Conservation (phyloP, 2,329 filamentous ascomycete species). For the Sporothrix mexicana region DNA sequence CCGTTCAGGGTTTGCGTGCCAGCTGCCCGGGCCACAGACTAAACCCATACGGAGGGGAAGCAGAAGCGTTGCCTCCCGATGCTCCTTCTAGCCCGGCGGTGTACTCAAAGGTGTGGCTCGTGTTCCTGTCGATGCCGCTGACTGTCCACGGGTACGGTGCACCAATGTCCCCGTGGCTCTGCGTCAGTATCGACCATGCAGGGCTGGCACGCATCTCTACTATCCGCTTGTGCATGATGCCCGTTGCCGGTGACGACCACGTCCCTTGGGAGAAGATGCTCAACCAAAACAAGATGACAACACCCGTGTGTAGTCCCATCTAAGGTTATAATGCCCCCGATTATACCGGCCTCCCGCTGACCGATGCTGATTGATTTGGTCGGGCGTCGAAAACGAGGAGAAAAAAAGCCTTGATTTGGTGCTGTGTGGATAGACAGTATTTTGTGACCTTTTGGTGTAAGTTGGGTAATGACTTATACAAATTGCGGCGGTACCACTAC, state of each 20-base stretch:
- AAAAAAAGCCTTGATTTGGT: too few relatives aligned
- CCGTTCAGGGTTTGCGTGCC: constrained; percentile 54
- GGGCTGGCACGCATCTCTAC: constrained; percentile 8
- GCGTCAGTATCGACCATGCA: constrained; percentile 30
- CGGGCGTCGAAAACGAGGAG: too few relatives aligned
- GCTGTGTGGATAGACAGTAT: too few relatives aligned
- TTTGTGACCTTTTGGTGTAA: too few relatives aligned
- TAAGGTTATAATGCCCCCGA: neutral
- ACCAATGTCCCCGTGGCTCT: constrained; percentile 53
- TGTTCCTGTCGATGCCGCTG: constrained; percentile 51
- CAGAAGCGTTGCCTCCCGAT: constrained; percentile 33
- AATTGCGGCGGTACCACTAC: too few relatives aligned
- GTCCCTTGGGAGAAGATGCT: constrained; percentile 9
- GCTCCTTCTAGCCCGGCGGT: constrained; percentile 45
- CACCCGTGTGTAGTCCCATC: neutral
- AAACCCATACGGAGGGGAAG: constrained; percentile 52
- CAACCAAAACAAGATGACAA: neutral
- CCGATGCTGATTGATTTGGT: too few relatives aligned
- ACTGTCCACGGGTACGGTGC: constrained; percentile 51
- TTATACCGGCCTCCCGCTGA: too few relatives aligned
- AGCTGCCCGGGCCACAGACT: constrained; percentile 47
- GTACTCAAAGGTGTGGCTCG: constrained; percentile 54
- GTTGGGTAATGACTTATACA: too few relatives aligned
- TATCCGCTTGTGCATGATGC: constrained; percentile 43
- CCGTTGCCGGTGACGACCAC: constrained; percentile 36